Evolutionary conservation across 208 protist genomes (phyloP).

Genomic region (Leishmania amazonensis): DNA sequence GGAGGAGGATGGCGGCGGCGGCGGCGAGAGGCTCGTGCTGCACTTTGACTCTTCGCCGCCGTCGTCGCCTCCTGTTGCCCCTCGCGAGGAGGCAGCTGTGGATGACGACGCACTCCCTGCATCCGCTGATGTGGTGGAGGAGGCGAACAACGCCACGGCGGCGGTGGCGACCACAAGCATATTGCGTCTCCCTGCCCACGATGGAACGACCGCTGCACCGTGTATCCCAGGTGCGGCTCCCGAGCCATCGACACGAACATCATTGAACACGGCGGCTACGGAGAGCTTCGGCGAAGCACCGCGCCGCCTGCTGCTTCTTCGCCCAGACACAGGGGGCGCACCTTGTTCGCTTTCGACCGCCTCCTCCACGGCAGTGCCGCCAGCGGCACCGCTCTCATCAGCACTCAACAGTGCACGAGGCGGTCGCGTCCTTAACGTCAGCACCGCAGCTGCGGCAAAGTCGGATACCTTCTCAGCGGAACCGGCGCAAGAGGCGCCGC

Average conservation of each 20-base stretch:
- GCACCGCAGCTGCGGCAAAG: background rate
- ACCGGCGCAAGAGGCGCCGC: background rate
- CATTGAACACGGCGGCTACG: background rate
- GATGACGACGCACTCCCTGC: background rate
- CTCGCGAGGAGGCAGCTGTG: no score
- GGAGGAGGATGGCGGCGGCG: background rate
- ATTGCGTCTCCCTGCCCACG: background rate
- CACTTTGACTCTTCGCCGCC: constrained; percentile 22
- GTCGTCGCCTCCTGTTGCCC: background rate
- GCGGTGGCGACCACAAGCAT: background rate
- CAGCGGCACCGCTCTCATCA: background rate
- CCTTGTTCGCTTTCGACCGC: background rate
- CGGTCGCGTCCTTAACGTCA: constrained; percentile 6
- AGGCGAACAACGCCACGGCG: background rate
- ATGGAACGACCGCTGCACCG: background rate
- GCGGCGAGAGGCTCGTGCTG: constrained; percentile 19
- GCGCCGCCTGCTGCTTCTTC: constrained; percentile 6
- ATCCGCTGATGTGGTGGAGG: background rate
- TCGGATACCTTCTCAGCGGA: background rate
- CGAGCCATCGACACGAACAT: background rate
- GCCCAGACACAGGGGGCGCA: background rate
- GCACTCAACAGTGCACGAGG: background rate
- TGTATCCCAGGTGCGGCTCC: background rate
- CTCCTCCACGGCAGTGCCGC: background rate
- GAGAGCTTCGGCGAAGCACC: background rate